Percentiles rank a stretch among this genome's conserved stretches.
phyloP scores from a whole-genome alignment of 2,329 filamentous ascomycete species.

The Cercospora berteroae region DNA sequence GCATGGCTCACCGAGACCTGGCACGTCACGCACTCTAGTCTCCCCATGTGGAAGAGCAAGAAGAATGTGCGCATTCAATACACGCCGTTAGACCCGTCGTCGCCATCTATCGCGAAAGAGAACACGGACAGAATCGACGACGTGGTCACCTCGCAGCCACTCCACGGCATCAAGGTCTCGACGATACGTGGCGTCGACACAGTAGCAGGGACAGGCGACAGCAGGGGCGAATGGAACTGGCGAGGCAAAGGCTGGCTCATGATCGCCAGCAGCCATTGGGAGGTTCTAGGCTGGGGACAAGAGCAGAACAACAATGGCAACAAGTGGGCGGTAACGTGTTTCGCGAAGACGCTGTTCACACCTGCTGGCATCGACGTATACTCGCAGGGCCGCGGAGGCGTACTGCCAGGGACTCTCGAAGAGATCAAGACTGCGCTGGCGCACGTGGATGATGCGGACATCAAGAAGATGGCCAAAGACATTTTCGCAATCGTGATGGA shows the following conservation, averaged over 20 bases:
- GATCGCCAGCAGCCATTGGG: constrained; percentile 75
- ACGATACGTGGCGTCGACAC: constrained; percentile 65
- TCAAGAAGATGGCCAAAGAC: constrained; percentile 53
- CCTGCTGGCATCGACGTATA: constrained; percentile 80
- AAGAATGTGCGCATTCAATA: constrained; percentile 82
- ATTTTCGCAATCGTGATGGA: constrained; percentile 50
- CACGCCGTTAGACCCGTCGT: constrained; percentile 49
- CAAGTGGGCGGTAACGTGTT: constrained; percentile 79
- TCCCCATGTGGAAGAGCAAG: constrained; percentile 76
- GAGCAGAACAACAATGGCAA: constrained; percentile 36
- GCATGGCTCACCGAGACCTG: constrained; percentile 66
- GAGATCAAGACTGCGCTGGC: constrained; percentile 57
- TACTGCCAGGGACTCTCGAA: constrained; percentile 57
- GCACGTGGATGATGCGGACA: constrained; percentile 50
- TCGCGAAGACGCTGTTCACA: constrained; percentile 79
- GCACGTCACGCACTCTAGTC: constrained; percentile 72
- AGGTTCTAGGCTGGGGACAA: constrained; percentile 74
- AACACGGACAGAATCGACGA: constrained; percentile 62
- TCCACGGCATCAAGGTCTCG: constrained; percentile 53
- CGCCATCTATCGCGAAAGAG: constrained; percentile 33
- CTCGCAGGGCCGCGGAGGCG: constrained; percentile 59
- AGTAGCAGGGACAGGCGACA: constrained; percentile 36
- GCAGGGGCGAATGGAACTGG: constrained; percentile 65
- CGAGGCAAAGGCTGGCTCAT: constrained; percentile 71
- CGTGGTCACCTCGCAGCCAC: constrained; percentile 66